Evolutionary conservation across 2,329 filamentous ascomycete genomes (phyloP).

Genomic region (Aspergillus ruber): DNA sequence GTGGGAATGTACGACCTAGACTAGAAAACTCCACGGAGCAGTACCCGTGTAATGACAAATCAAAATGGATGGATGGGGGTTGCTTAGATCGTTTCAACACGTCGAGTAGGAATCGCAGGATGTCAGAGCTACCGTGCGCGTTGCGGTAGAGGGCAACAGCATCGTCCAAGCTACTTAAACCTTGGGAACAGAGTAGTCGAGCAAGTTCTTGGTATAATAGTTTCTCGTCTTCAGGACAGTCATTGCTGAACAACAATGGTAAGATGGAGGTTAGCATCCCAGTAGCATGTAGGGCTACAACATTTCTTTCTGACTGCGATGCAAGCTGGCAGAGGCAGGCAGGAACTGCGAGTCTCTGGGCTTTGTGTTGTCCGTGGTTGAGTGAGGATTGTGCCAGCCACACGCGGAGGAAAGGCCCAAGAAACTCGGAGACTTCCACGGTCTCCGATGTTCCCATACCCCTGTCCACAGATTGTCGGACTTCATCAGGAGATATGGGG

Average conservation of each 20-base stretch:
- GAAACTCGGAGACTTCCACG: constrained; percentile 35
- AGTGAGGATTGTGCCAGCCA: constrained; percentile 56
- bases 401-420: constrained; percentile 33
- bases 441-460: constrained; percentile 36
- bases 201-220: constrained; percentile 61
- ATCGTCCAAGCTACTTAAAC: constrained; percentile 74
- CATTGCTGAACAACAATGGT: constrained; percentile 54
- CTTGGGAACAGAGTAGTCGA: constrained; percentile 62
- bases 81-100: constrained; percentile 68
- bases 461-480: constrained; percentile 28
- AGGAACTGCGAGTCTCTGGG: constrained; percentile 53
- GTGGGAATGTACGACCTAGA: constrained; percentile 80
- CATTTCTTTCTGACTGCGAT: constrained; percentile 60
- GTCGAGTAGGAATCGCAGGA: constrained; percentile 64
- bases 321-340: constrained; percentile 56
- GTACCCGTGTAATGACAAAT: constrained; percentile 79
- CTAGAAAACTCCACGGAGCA: constrained; percentile 84
- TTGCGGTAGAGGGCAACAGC: constrained; percentile 66
- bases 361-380: constrained; percentile 33
- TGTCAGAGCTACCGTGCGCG: constrained; percentile 46
- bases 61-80: constrained; percentile 87
- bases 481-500: constrained; percentile 11
- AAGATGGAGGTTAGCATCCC: constrained; percentile 64
- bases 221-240: constrained; percentile 51
- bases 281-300: constrained; percentile 64